Conservation (phyloP, 345 rosid genomes). For the Salix suchowensis region DNA sequence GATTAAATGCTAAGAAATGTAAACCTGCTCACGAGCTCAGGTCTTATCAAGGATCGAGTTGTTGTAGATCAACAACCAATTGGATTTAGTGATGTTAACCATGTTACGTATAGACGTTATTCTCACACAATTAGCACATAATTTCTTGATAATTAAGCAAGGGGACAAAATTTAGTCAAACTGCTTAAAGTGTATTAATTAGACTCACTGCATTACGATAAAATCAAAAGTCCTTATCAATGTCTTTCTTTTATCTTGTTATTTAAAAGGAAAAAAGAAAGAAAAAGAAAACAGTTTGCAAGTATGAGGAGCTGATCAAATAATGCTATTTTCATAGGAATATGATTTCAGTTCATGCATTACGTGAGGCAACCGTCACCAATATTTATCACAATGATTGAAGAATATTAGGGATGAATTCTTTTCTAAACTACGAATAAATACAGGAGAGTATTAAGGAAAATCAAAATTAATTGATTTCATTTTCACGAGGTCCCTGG, state of each 20-base stretch:
- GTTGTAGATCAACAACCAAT: slow-evolving; percentile 33
- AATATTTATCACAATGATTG: slow-evolving; percentile 5
- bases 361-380: slow-evolving; percentile 41
- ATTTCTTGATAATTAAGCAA: slow-evolving; percentile 41
- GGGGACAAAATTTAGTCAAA: slow-evolving; percentile 23
- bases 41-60: slow-evolving; percentile 19
- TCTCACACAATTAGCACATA: slow-evolving; percentile 11
- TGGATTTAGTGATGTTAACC: slow-evolving; percentile 29
- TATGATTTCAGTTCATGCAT: slow-evolving; percentile 8
- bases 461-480: slow-evolving; percentile 44
- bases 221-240: slow-evolving; percentile 22
- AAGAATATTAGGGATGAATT: slow-evolving; percentile 13
- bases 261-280: too few relatives aligned
- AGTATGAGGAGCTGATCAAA: neutral
- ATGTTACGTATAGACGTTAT: slow-evolving; percentile 38
- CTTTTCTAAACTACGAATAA: slow-evolving; percentile 22
- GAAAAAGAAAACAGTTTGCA: neutral
- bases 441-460: slow-evolving; percentile 37
- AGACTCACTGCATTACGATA: slow-evolving; percentile 11
- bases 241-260: neutral
- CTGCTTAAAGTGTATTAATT: slow-evolving; percentile 23
- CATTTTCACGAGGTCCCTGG: slow-evolving; percentile 40
- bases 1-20: slow-evolving; percentile 22
- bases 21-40: neutral
- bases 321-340: neutral